These are phyloP conservation scores for Carnegiea gigantea DNA, from an alignment of 179 eudicot species.

Conservation along the genomic window DNA sequence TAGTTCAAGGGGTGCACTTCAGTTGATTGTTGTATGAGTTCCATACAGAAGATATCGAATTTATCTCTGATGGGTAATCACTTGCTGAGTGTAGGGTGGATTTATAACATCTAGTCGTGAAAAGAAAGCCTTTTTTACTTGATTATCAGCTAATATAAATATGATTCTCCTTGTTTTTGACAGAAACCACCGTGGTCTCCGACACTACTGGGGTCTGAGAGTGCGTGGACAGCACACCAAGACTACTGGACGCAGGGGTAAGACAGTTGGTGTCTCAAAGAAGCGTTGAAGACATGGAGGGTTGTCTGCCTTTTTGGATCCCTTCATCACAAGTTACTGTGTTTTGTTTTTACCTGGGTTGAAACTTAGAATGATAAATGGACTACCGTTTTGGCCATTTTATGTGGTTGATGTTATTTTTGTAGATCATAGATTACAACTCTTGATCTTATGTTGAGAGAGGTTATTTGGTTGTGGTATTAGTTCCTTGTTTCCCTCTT, in stretches of 20 bases:
- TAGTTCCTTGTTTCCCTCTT: not conserved
- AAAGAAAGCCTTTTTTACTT: no score
- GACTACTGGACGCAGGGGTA: conserved; percentile 43
- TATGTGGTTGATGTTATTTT: conserved; percentile 15
- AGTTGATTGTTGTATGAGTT: no score
- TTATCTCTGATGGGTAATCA: no score
- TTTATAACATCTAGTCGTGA: no score
- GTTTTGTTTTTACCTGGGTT: not conserved
- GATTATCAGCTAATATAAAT: no score
- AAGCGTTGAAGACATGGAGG: conserved; percentile 32
- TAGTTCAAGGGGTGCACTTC: no score
- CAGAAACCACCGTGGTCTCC: conserved; percentile 77
- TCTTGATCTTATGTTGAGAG: conserved; percentile 18
- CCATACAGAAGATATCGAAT: no score
- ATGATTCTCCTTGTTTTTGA: not conserved
- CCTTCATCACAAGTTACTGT: not conserved
- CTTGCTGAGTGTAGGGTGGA: no score
- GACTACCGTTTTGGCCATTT: not conserved
- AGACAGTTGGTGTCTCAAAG: conserved; percentile 45
- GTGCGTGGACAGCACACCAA: conserved; percentile 51
- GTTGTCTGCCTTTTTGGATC: conserved; percentile 7
- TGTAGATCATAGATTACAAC: conserved; percentile 18
- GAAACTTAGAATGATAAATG: not conserved
- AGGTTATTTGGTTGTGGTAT: conserved; percentile 1
- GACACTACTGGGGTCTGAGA: conserved; percentile 76